Evolutionary conservation across 2,329 filamentous ascomycete genomes (phyloP), one percentile per base, ranked within the genome.

Genomic region (Chrysosporium queenslandicum): DNA sequence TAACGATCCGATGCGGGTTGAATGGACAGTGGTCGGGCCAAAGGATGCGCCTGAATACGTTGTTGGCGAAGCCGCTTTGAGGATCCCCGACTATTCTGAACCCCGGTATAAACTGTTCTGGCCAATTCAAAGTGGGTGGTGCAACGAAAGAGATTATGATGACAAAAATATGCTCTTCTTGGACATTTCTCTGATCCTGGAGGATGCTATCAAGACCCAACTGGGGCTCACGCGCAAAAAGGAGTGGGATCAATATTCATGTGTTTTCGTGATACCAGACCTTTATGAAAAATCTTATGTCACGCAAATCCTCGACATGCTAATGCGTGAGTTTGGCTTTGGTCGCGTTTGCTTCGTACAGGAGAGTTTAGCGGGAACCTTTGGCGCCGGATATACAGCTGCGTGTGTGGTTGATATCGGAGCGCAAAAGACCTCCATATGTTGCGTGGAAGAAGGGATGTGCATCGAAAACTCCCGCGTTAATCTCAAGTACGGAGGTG

Each of bases 371-470:
- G 90, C 91, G 0, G 91, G 90, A 2, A 92, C 89, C 0, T 98
- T 95, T 66, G 92, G 92, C 11, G 92, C 91, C 3, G 92, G 92
- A 6, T 96, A 94, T 64, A 94, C 90, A 0, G 88, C 87, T 56
- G 86, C 88, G 18, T 98, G 92, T 61, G 89, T 98, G 52, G 89
- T 98, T 9, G 92, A 98, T 65, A 85, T 98, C 53, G 92, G 92
- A 11, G 91, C 92, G 0, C 89, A 97, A 66, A 98, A 98, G 76
- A 97, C 92, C 1, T 94, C 92, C 0, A 86, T 98, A 29, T 91
- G 90, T 56, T 98, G 92, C 60, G 90, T 98, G 9, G 92, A 98
- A 62, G 92, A 98, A 67, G 92, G 92, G 1, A 85, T 98, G 70
- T 89, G 87, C 63, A 79, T 95, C 23, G 92, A 97, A 58, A 91